Percentiles rank a stretch among this genome's conserved stretches.
Conservation (phyloP, 495 filamentous ascomycete species). For the Tuber umbilicatum region DNA sequence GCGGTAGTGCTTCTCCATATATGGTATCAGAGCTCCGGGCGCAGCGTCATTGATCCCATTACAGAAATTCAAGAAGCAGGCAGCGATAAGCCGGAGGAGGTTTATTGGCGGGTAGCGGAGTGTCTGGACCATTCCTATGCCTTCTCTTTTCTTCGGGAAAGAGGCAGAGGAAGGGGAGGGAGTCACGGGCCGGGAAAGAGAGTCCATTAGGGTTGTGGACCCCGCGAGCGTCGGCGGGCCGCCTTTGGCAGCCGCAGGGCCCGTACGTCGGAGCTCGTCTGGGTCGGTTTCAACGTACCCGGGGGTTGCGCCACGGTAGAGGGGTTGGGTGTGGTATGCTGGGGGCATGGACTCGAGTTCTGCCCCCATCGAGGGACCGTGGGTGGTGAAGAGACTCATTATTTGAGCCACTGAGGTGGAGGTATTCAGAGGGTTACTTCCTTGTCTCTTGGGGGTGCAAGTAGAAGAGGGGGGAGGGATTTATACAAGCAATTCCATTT, state of each 20-base stretch:
- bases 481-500: not conserved
- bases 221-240: constrained; percentile 1
- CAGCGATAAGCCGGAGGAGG: constrained; percentile 20
- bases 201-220: not conserved
- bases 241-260: not conserved
- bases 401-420: not conserved
- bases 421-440: not conserved
- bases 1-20: constrained; percentile 58
- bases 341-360: constrained; percentile 19
- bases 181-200: not conserved
- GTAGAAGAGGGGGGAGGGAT: not conserved
- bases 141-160: not conserved
- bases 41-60: constrained; percentile 59
- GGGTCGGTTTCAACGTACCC: constrained; percentile 19
- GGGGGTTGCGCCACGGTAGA: constrained; percentile 9
- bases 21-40: constrained; percentile 67
- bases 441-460: not conserved
- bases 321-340: constrained; percentile 18
- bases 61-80: constrained; percentile 44
- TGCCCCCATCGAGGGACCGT: constrained; percentile 8
- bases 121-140: not conserved
- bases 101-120: constrained; percentile 26
- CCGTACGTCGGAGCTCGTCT: constrained; percentile 9
- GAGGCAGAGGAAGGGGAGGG: constrained; percentile 4
- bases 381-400: constrained; percentile 11